Conservation (phyloP, 192 early-diverging fungal genomes). For the Geranomyces variabilis region DNA sequence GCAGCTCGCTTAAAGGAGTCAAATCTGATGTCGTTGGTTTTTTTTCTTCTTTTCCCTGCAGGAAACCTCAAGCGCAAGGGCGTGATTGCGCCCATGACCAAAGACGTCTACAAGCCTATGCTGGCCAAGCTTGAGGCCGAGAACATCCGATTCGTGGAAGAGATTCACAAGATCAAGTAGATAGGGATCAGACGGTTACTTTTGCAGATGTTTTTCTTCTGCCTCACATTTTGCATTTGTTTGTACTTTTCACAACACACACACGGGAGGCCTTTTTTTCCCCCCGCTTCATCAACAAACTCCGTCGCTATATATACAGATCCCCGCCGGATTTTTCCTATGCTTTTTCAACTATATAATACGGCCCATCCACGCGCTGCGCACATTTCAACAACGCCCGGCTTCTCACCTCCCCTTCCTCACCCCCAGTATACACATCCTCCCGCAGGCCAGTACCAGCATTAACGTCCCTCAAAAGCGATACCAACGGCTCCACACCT, state of each 20-base stretch:
- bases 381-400: conserved; percentile 11
- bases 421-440: neutral
- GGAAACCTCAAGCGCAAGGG: conserved; percentile 61
- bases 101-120: conserved; percentile 88
- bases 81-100: conserved; percentile 89
- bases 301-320: too few species aligned
- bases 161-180: conserved; percentile 10
- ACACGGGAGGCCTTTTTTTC: too few species aligned
- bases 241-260: too few species aligned
- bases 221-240: too few species aligned
- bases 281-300: too few species aligned
- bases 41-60: neutral
- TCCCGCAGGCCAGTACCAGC: neutral
- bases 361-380: conserved; percentile 6
- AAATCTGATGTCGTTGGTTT: neutral
- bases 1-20: conserved; percentile 1
- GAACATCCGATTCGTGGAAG: conserved; percentile 84
- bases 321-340: neutral
- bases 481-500: conserved; percentile 31
- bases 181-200: too few species aligned
- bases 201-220: too few species aligned
- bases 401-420: neutral
- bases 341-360: conserved; percentile 19
- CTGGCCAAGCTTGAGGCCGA: conserved; percentile 86
- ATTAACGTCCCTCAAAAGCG: conserved; percentile 11